Evolutionary conservation across 768 basidiomycete genomes (phyloP), one percentile per base, ranked within the genome.

Genomic region (Rhodosporidiobolus sp.): DNA sequence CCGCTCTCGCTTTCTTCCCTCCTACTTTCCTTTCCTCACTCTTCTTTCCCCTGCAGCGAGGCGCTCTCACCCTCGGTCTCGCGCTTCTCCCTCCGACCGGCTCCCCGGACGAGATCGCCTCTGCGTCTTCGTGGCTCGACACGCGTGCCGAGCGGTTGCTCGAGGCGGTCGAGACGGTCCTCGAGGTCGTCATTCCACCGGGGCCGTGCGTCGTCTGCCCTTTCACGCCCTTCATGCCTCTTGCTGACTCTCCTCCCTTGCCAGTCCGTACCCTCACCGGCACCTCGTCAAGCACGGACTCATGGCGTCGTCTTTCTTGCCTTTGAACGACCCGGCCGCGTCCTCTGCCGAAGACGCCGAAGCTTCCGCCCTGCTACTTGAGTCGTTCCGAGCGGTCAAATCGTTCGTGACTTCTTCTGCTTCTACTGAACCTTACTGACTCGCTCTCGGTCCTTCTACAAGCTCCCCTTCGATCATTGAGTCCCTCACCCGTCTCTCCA

Each of bases 141-240:
- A 48, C 30, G 2, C 38, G 53, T 5, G 63, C 69, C 26, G 49
- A 59, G 26, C 63, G 69, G 9, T 52, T 70, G 4, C 69, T 70
- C 32, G 69, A 70, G 17, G 69, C 63, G 10, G 69, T 70, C 30
- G 69, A 70, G 52, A 53, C 57, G 14, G 26, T 70, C 26, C 49
- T 58, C 16, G 69, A 70, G 43, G 43, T 61, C 16, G 38, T 65
- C 2, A 10, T 53, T 2, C 57, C 63, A 2, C 49, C 59, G 1
- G 3, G 30, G 17, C 28, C 69, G 69, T 70, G 11, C n/a, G 69
- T 65, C 35, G n/a, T n/a, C n/a, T 38, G 2, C 12, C 32, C 9
- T 4, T 20, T 56, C 20, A 34, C 6, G 34, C 30, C 38, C 38
- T 43, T n/a, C 14, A 24, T 22, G 3, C n/a, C 4, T 19, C 20